phyloP scores from a whole-genome alignment of 2,329 filamentous ascomycete genomes.

The Aspergillus sp. region DNA sequence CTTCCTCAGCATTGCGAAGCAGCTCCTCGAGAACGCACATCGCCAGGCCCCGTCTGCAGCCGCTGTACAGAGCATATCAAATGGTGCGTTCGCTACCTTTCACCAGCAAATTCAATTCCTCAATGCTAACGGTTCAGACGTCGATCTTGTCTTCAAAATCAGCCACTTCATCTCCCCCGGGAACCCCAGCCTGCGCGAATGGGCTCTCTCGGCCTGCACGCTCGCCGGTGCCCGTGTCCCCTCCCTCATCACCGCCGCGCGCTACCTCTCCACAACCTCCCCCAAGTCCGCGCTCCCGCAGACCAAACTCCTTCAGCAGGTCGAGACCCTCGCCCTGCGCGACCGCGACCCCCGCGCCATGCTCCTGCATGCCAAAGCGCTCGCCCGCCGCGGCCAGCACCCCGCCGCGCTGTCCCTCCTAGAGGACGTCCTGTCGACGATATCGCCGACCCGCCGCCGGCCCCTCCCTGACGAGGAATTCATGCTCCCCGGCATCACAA shows the following conservation, averaged over 20 bases:
- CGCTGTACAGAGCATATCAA: conserved; percentile 6
- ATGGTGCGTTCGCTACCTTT: conserved; percentile 3
- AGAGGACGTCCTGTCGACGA: conserved; percentile 21
- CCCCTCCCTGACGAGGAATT: conserved; percentile 1
- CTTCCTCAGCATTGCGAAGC: conserved; percentile 14
- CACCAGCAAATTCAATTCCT: background rate
- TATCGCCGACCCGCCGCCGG: conserved; percentile 15
- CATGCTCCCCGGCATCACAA: conserved; percentile 10
- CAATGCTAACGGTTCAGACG: conserved; percentile 11
- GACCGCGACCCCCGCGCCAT: conserved; percentile 27
- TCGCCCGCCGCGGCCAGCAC: conserved; percentile 20
- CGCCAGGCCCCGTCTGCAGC: conserved; percentile 7
- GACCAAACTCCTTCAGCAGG: conserved; percentile 12
- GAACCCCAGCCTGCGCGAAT: conserved; percentile 13
- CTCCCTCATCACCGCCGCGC: conserved; percentile 12
- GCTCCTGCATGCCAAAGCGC: conserved; percentile 26
- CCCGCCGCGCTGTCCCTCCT: conserved; percentile 21
- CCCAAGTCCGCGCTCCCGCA: background rate
- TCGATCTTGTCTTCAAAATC: conserved; percentile 25
- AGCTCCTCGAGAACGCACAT: conserved; percentile 14
- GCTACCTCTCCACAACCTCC: conserved; percentile 6
- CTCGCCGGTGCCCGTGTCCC: conserved; percentile 20
- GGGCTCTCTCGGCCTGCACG: conserved; percentile 20
- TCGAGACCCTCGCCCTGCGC: conserved; percentile 23
- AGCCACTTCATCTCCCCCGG: conserved; percentile 10